Base-by-base conservation (phyloP, 2,329 filamentous ascomycete species). In the Exophiala viscosa region DNA sequence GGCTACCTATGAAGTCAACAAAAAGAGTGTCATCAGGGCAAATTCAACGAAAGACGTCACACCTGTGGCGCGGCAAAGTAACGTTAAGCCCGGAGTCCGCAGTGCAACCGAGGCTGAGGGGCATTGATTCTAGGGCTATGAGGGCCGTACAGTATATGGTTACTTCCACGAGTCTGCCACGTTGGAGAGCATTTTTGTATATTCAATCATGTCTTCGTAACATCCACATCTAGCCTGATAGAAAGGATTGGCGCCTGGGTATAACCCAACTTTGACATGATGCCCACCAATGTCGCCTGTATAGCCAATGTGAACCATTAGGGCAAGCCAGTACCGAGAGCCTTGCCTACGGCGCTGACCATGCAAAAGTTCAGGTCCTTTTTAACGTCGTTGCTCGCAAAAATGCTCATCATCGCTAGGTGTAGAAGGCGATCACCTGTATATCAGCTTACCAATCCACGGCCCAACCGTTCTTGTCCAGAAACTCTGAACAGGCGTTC, bases 381-480 rank as follows among this genome's bases (percentile, higher is more conserved):
- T 14, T 28, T 1, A 42, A 40, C 34, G 34, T 10, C 34, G 34
- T 36, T 10, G 34, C 34, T 36, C 34, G 14, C 3, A 15, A 36
- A 15, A 10, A 13, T 36, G 34, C 14, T 36, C 34, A 36, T 13
- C 14, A 36, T 13, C 11, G 2, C 34, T 36, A 15, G 5, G 5
- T 36, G 11, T 5, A 36, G 11, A 13, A 3, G 11, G 14, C 34
- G 34, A 33, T 14, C 17, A 33, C 28, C 23, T 8, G 15, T 33
- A 38, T 15, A 10, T 7, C 23, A n/a, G 13, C 41, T 66, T 61
- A 95, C 86, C 88, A 97, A 67, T 96, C 91, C 35, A 88, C 90
- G 1, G 90, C 90, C 88, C 93, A 96, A 8, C 90, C 91, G 64
- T 96, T 96, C 61, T 88, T 76, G 23, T 87, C 80, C 53, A 96